Conservation (phyloP, 345 rosid species). For the Salix dunnii region DNA sequence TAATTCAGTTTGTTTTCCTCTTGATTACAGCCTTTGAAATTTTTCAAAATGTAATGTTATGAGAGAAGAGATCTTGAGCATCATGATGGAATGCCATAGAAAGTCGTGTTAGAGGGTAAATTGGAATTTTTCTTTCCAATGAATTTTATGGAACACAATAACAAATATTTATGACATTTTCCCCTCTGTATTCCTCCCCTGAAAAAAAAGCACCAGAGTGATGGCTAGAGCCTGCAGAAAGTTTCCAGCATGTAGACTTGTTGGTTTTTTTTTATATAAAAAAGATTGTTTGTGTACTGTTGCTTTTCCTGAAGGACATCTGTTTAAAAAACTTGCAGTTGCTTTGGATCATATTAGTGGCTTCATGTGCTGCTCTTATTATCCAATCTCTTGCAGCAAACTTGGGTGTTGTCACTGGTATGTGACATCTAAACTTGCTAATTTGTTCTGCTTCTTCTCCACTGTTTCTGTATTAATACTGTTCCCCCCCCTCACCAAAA, state of each 20-base stretch:
- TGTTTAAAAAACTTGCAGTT: slow-evolving; percentile 39
- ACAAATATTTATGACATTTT: neutral
- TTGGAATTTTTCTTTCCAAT: neutral
- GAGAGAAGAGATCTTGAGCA: neutral
- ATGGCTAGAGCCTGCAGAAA: neutral
- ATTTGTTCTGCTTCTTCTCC: neutral
- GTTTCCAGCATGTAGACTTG: neutral
- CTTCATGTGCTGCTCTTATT: slow-evolving; percentile 87
- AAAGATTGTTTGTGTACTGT: neutral
- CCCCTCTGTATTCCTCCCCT: neutral
- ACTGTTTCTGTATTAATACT: neutral
- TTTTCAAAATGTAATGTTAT: neutral
- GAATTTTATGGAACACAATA: neutral
- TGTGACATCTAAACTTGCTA: neutral
- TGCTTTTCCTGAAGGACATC: slow-evolving; percentile 8
- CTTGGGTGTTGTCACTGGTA: slow-evolving; percentile 94
- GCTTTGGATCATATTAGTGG: slow-evolving; percentile 90
- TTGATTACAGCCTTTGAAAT: neutral
- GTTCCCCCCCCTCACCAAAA: no score
- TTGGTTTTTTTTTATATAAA: neutral
- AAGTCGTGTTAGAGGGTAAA: neutral
- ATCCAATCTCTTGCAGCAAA: slow-evolving; percentile 94
- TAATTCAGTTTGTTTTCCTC: neutral
- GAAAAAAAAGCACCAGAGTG: neutral
- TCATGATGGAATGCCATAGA: neutral